A percentile compares a stretch with the other conserved stretches of the same genome.
Evolutionary conservation across 176 grass and related monocot species (phyloP).

Genomic region (Ensete glaucum): DNA sequence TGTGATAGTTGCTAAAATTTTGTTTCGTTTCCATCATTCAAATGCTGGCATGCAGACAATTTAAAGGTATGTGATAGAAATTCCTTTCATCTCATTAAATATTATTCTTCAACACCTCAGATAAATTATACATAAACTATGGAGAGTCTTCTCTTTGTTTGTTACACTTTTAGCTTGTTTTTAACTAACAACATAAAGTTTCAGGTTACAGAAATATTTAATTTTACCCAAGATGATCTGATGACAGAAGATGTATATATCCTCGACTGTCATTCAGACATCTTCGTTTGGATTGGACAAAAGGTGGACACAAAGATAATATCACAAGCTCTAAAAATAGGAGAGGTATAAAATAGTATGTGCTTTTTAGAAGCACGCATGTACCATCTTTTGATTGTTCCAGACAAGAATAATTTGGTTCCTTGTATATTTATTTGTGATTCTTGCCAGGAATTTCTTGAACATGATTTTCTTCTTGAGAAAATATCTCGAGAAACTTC

Average conservation of each 20-base stretch:
- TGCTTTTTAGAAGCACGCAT: not conserved
- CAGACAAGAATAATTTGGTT: not conserved
- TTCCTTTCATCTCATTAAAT: not conserved
- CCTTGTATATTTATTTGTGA: not conserved
- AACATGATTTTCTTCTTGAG: slow-evolving; percentile 23
- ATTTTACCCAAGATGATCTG: slow-evolving; percentile 86
- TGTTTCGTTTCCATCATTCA: not conserved
- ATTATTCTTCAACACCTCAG: not conserved
- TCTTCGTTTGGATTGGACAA: slow-evolving; percentile 71
- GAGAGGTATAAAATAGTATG: slow-evolving; percentile 34
- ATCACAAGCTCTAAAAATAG: slow-evolving; percentile 41
- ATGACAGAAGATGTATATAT: slow-evolving; percentile 66
- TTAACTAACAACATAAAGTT: slow-evolving; percentile 6
- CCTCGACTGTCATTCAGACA: slow-evolving; percentile 53
- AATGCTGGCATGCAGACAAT: not conserved
- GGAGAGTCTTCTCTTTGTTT: slow-evolving; percentile 2
- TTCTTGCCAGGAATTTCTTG: slow-evolving; percentile 65
- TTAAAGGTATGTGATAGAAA: not conserved
- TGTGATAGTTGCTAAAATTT: not conserved
- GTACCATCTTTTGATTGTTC: not conserved
- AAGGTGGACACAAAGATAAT: slow-evolving; percentile 41
- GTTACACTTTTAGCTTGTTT: not conserved
- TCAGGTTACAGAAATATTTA: slow-evolving; percentile 83
- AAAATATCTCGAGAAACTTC: slow-evolving; percentile 35
- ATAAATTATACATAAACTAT: not conserved